These are phyloP conservation scores for Plasmopara viticola DNA, from an alignment of 352 stramenopile species.

Conservation along the genomic window DNA sequence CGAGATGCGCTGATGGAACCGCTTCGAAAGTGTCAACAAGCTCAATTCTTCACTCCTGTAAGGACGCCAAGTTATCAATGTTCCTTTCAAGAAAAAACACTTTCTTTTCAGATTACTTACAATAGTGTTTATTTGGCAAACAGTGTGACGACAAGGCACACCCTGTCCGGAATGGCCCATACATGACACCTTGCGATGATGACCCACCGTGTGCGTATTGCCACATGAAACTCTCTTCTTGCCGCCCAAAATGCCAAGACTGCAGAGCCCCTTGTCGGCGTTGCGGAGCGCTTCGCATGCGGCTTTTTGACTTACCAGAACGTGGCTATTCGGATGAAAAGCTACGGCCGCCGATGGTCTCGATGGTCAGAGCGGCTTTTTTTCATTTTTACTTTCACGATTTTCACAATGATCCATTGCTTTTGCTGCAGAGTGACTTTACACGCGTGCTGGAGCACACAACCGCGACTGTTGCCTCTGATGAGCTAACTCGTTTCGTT, in stretches of 20 bases:
- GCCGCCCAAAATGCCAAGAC: conserved; percentile 48
- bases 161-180: conserved; percentile 50
- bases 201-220: conserved; percentile 83
- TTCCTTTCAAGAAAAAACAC: background rate
- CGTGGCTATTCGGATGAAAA: conserved; percentile 82
- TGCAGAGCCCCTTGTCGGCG: conserved; percentile 66
- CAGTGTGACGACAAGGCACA: conserved; percentile 78
- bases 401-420: background rate
- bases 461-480: conserved; percentile 91
- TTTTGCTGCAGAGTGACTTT: conserved; percentile 89
- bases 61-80: conserved; percentile 3
- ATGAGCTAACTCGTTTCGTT: conserved; percentile 96
- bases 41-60: conserved; percentile 88
- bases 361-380: conserved; percentile 52
- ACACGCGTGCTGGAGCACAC: conserved; percentile 92
- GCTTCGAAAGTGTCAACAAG: conserved; percentile 94
- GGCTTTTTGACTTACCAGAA: conserved; percentile 77
- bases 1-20: conserved; percentile 97
- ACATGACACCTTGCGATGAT: conserved; percentile 76
- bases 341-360: conserved; percentile 78
- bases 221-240: conserved; percentile 86
- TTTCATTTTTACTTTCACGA: background rate
- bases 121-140: conserved; percentile 4
- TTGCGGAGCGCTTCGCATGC: conserved; percentile 77
- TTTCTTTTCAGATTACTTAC: background rate